These are phyloP conservation scores for Wickerhamomyces sydowiorum DNA, from an alignment of 805 yeast genomes.

Conservation along the genomic window DNA sequence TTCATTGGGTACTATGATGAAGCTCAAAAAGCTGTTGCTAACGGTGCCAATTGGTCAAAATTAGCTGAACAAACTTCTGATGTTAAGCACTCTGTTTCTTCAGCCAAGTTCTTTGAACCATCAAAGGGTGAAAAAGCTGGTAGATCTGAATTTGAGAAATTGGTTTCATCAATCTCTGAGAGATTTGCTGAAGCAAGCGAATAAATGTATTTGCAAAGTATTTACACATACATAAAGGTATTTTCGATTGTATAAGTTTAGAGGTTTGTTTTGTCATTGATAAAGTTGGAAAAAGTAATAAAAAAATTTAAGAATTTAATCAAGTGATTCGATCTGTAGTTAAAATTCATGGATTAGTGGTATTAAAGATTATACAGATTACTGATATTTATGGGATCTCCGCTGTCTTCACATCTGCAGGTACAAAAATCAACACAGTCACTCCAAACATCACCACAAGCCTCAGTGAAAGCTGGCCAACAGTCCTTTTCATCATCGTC, in stretches of 20 bases:
- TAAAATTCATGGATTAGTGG: no score
- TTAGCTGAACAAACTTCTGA: slow-evolving; percentile 84
- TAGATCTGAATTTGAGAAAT: slow-evolving; percentile 68
- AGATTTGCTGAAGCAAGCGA: slow-evolving; percentile 95
- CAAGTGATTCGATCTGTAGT: no score
- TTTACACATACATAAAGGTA: not conserved
- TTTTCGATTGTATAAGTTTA: not conserved
- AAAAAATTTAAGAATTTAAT: no score
- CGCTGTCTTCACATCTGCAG: not conserved
- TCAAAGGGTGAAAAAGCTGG: slow-evolving; percentile 80
- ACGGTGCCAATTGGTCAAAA: slow-evolving; percentile 94
- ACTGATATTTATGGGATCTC: not conserved
- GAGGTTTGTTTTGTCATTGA: not conserved
- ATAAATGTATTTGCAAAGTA: slow-evolving; percentile 32
- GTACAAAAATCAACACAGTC: not conserved
- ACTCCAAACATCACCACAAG: not conserved
- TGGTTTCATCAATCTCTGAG: slow-evolving; percentile 73
- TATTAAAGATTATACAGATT: not conserved
- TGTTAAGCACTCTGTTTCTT: slow-evolving; percentile 88
- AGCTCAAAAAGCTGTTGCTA: slow-evolving; percentile 93
- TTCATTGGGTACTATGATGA: slow-evolving; percentile 90
- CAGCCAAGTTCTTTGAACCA: slow-evolving; percentile 96
- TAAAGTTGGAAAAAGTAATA: no score
- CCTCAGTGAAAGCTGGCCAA: slow-evolving; percentile 1
- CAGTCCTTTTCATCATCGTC: slow-evolving; percentile 4